Evolutionary conservation across 108 stramenopile species (phyloP), one percentile per base, ranked within the genome.

Genomic region (Skeletonema menzelii): DNA sequence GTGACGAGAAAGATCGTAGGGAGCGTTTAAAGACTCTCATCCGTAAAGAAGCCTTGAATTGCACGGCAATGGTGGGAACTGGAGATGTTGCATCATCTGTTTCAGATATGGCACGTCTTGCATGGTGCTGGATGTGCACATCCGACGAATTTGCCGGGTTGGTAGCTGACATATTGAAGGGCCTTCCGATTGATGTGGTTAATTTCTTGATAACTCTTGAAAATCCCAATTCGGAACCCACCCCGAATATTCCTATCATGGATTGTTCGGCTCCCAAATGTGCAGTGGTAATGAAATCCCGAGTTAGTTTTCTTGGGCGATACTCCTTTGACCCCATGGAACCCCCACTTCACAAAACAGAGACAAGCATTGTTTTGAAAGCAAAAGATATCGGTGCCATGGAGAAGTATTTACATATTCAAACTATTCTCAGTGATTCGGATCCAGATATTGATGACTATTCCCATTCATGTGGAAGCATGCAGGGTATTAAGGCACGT

Each of bases 91-190:
- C 19, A 12, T 57, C 56, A 3, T 59, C 72, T 27, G 68, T 83
- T 34, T 44, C 68, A 11, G 73, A 79, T 27, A 83, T 79, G 73
- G 58, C 82, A 19, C 44, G 47, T 27, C 32, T 77, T 37, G 77
- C 73, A 15, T 83, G 82, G 82, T 58, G 65, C 35, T 83, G 73
- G 59, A 65, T 82, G 61, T 82, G 81, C 27, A 63, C 65, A n/a
- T 26, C 73, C 28, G 70, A 76, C 59, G 56, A 73, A 27, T 70
- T 73, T 55, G 72, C 72, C 2, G 69, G 34, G 47, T 46, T 65
- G 2, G 72, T 82, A 11, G 17, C 31, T 31, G 61, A 64, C 56
- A 65, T 75, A 31, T 22, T 72, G 6, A 37, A 27, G 17, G 63
- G 47, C 6, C 34, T 82, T 13, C 31, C 73, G 11, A 32, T 42